phyloP scores from a whole-genome alignment of 1,139 yeast genomes.

The Yamadazyma taylorii region DNA sequence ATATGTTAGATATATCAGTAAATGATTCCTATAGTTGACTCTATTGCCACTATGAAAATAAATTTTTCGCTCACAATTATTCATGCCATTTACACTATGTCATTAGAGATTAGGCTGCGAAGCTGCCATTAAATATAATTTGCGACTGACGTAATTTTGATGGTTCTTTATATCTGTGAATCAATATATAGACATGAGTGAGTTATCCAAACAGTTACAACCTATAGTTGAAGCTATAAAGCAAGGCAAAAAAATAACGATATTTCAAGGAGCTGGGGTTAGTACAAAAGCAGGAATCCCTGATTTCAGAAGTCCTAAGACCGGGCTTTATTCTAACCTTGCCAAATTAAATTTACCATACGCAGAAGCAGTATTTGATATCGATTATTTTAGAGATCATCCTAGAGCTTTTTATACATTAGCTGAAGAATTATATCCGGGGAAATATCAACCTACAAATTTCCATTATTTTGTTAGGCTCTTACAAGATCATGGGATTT shows the following conservation, averaged over 20 bases:
- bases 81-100: too few species aligned
- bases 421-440: conserved; percentile 85
- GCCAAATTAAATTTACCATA: conserved; percentile 75
- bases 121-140: too few species aligned
- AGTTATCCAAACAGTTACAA: conserved; percentile 9
- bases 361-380: conserved; percentile 95
- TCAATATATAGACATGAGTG: conserved; percentile 11
- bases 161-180: too few species aligned
- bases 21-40: neutral
- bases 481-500: conserved; percentile 59
- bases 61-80: neutral
- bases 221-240: conserved; percentile 26
- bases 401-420: conserved; percentile 85
- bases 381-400: conserved; percentile 68
- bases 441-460: conserved; percentile 77
- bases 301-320: conserved; percentile 87
- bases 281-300: conserved; percentile 95
- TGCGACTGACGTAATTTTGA: neutral
- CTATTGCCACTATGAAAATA: neutral
- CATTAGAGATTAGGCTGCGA: too few species aligned
- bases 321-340: conserved; percentile 85
- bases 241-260: conserved; percentile 35
- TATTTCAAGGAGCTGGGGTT: conserved; percentile 87
- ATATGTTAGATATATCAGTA: neutral
- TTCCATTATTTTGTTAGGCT: conserved; percentile 73